Conservation (phyloP, 2,329 filamentous ascomycete genomes). For the Chaetomium strumarium region DNA sequence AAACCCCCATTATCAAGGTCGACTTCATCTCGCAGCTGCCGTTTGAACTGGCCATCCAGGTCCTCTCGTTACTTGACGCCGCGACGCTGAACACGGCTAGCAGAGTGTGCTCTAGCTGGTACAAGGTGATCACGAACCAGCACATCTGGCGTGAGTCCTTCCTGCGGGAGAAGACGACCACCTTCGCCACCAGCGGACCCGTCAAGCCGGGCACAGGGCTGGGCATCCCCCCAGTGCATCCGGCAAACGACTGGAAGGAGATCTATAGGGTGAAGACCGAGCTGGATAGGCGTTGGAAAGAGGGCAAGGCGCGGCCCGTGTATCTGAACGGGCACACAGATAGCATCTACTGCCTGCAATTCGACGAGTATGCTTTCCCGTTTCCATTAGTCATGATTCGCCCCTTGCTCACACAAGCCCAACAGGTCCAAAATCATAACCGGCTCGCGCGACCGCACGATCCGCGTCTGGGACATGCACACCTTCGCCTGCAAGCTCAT, state of each 20-base stretch:
- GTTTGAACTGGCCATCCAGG: conserved; percentile 52
- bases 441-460: conserved; percentile 89
- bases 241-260: conserved; percentile 74
- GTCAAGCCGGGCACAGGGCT: conserved; percentile 49
- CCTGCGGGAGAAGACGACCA: conserved; percentile 53
- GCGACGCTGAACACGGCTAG: conserved; percentile 43
- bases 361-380: conserved; percentile 73
- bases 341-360: conserved; percentile 96
- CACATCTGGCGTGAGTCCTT: conserved; percentile 62
- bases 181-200: conserved; percentile 52
- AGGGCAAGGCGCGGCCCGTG: conserved; percentile 70
- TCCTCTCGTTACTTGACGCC: conserved; percentile 52
- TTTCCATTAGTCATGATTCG: not conserved
- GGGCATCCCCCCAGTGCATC: conserved; percentile 50
- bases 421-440: conserved; percentile 86
- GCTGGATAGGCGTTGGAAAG: conserved; percentile 73
- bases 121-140: conserved; percentile 41
- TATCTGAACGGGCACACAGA: conserved; percentile 92
- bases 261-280: conserved; percentile 74
- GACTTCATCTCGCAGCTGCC: conserved; percentile 55
- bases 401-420: conserved; percentile 8
- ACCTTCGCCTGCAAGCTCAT: conserved; percentile 80
- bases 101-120: conserved; percentile 48
- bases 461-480: conserved; percentile 92
- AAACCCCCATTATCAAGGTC: conserved; percentile 44